These are phyloP conservation scores for Gracilaria domingensis DNA, from an alignment of 23 red algal species.

Conservation along the genomic window DNA sequence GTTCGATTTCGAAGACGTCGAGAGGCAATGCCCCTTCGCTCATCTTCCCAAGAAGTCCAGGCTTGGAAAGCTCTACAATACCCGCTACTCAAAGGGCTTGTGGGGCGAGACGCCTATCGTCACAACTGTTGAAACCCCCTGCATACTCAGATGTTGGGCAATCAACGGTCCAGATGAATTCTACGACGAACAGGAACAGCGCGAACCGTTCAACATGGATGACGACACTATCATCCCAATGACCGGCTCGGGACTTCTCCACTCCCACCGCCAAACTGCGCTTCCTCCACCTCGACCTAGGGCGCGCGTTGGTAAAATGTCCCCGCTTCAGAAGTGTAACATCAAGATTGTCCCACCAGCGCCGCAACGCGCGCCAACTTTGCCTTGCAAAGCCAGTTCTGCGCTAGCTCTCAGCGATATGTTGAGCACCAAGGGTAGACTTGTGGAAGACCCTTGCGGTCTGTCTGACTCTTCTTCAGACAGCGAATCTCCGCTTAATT, in stretches of 20 bases:
- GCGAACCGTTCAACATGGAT: neutral
- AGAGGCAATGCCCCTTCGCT: constrained; percentile 8
- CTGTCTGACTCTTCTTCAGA: constrained; percentile 17
- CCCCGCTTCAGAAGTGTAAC: constrained; percentile 1
- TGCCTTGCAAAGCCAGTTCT: too few species aligned
- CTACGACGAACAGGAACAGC: neutral
- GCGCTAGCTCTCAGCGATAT: neutral
- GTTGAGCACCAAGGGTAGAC: neutral
- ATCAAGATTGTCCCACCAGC: neutral
- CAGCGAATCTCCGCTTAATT: neutral
- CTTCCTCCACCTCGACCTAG: neutral
- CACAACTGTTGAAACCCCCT: constrained; percentile 1
- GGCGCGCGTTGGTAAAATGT: neutral
- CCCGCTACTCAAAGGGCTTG: neutral
- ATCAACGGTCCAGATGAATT: constrained; percentile 19
- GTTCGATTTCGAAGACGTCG: neutral
- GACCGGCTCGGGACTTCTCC: neutral
- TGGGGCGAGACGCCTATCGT: constrained; percentile 8
- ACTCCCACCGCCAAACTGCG: neutral
- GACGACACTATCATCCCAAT: neutral
- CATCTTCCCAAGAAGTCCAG: neutral
- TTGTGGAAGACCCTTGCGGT: neutral
- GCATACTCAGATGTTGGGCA: neutral
- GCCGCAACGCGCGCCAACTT: too few species aligned
- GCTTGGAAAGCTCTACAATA: neutral